Evolutionary conservation across 2,329 filamentous ascomycete species (phyloP).

Genomic region (Verticillium longisporum): DNA sequence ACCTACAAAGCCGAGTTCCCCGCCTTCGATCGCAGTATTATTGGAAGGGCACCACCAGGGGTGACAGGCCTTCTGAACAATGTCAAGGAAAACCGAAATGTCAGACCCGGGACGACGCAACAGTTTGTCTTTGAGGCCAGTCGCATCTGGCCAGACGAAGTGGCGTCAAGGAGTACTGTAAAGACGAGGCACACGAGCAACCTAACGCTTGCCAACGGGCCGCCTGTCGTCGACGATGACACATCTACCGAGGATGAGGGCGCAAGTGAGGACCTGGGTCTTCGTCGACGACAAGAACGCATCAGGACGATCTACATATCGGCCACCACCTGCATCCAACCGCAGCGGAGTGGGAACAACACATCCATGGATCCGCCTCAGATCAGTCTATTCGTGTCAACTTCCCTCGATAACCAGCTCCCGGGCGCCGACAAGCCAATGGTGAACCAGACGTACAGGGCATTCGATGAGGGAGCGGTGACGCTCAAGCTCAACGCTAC

Average conservation of each 20-base stretch:
- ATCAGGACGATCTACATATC: constrained; percentile 66
- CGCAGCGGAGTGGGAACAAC: constrained; percentile 42
- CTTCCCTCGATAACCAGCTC: constrained; percentile 51
- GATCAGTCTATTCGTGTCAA: constrained; percentile 72
- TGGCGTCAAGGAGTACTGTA: constrained; percentile 8
- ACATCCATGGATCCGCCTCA: constrained; percentile 54
- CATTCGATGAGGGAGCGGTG: constrained; percentile 64
- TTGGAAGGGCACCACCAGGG: constrained; percentile 51
- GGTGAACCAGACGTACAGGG: constrained; percentile 34
- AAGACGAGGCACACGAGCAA: constrained; percentile 15
- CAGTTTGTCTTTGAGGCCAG: constrained; percentile 58
- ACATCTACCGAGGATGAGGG: constrained; percentile 10
- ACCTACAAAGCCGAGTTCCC: constrained; percentile 56
- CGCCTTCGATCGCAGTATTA: constrained; percentile 53
- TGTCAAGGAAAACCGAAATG: constrained; percentile 47
- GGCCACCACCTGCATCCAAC: constrained; percentile 80
- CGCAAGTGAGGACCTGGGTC: constrained; percentile 9
- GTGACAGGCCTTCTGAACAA: constrained; percentile 57
- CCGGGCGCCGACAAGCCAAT: constrained; percentile 54
- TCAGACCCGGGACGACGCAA: constrained; percentile 55
- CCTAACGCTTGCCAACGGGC: constrained; percentile 14
- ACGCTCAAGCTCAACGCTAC: constrained; percentile 55
- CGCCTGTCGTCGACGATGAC: constrained; percentile 10
- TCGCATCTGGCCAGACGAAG: constrained; percentile 37
- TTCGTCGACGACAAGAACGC: constrained; percentile 19